phyloP scores from a whole-genome alignment of 78 protist genomes.

The Pigoraptor vietnamica region DNA sequence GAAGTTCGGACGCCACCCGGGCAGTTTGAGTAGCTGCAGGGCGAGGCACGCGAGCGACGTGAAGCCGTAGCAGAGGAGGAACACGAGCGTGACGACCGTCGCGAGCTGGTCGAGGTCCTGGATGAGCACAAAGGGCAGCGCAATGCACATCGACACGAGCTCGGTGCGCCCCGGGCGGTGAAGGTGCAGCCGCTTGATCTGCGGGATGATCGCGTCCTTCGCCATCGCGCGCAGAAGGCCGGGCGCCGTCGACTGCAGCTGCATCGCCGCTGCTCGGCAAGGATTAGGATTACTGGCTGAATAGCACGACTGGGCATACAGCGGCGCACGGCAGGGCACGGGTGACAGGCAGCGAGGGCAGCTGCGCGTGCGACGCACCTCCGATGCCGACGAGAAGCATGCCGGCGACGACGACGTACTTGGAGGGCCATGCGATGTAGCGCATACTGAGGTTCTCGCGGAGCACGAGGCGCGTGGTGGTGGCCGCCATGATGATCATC shows the following conservation, averaged over 20 bases:
- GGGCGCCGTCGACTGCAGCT: conserved; percentile 13
- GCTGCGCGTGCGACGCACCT: background rate
- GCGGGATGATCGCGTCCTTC: background rate
- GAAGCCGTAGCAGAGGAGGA: conserved; percentile 20
- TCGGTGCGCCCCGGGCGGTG: background rate
- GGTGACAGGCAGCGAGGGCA: too few relatives aligned
- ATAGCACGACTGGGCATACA: too few relatives aligned
- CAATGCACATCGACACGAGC: background rate
- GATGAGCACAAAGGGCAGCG: background rate
- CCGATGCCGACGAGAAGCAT: conserved; percentile 9
- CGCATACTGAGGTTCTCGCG: background rate
- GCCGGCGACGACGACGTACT: background rate
- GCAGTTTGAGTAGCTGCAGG: background rate
- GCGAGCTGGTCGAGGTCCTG: conserved; percentile 8
- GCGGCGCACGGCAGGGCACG: too few relatives aligned
- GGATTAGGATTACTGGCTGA: too few relatives aligned
- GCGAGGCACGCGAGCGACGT: conserved; percentile 17
- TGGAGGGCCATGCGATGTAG: conserved; percentile 3
- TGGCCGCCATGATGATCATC: background rate
- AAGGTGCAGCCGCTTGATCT: background rate
- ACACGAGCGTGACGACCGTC: conserved; percentile 18
- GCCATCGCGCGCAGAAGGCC: conserved; percentile 8
- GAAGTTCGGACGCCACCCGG: conserved; percentile 33
- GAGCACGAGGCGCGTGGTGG: background rate
- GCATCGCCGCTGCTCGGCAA: conserved; percentile 15